Evolutionary conservation across 768 basidiomycete genomes (phyloP), one percentile per base, ranked within the genome.

Genomic region (Sporobolomyces roseus): DNA sequence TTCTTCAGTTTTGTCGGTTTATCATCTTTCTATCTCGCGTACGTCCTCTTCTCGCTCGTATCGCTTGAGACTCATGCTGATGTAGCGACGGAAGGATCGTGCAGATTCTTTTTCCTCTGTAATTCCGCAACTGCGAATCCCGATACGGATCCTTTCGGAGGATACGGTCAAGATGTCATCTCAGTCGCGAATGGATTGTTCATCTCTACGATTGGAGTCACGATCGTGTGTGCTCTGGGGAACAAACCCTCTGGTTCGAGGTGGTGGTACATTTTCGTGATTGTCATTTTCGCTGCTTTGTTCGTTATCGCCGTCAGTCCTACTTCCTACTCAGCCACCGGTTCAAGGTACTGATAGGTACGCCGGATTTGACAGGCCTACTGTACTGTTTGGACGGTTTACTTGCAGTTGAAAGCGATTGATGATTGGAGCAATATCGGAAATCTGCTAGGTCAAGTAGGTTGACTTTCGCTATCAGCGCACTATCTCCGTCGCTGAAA

Each of bases 381-480:
- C 61, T 93, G 91, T 75, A 85, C 90, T 10, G 91, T 83, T n/a
- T 93, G 83, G 78, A 93, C 90, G 0, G 88, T 93, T 61, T 94
- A 90, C 74, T 84, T 90, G 29, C 86, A 88, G 17, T 87, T 92
- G 41, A 88, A 88, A 3, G 86, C 91, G 75, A 83, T 85, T n/a
- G 82, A 81, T 4, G 89, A 87, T 48, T 93, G 91, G 91, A 82
- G 85, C 69, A 80, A 88, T 73, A 80, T 90, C 56, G 36, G 21
- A 17, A 65, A 54, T 0, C 61, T 80, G 13, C 68, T 78, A 51
- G 33, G 55, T 16, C 84, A 85, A 65, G 78, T 93, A 59, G 84
- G 85, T 76, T 75, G 84, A 19, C 50, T 73, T 30, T 74, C 76
- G 27, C 48, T 75, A 29, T 46, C 27, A 12, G 6, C 23, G 12